phyloP scores from a whole-genome alignment of 164 flowering plant genomes.

The Vitis rupestris region DNA sequence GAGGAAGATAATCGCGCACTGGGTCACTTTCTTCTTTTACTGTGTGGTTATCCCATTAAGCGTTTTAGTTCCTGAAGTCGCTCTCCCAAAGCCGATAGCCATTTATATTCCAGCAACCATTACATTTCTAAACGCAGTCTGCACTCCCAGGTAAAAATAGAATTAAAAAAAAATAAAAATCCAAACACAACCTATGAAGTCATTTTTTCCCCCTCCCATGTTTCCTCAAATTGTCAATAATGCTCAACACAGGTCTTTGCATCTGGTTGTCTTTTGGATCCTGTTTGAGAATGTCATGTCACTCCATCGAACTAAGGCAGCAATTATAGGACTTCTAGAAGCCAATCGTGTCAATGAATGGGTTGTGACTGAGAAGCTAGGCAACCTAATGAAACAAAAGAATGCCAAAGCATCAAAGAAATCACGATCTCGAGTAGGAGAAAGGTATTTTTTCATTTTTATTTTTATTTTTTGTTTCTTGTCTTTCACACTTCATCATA shows the following conservation, averaged over 20 bases:
- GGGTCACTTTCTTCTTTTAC: constrained; percentile 74
- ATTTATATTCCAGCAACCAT: constrained; percentile 63
- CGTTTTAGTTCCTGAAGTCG: constrained; percentile 56
- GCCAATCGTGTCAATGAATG: constrained; percentile 70
- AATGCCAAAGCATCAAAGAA: constrained; percentile 30
- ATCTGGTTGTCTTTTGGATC: constrained; percentile 69
- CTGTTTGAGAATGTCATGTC: constrained; percentile 86
- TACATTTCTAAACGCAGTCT: constrained; percentile 60
- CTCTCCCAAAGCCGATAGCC: constrained; percentile 48
- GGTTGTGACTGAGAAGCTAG: constrained; percentile 80
- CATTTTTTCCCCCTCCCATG: background rate
- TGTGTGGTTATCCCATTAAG: constrained; percentile 58
- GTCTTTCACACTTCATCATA: background rate
- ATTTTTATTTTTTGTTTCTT: too few species aligned
- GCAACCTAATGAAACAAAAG: constrained; percentile 41
- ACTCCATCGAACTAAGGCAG: constrained; percentile 63
- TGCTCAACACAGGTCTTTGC: constrained; percentile 48
- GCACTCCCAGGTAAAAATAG: constrained; percentile 50
- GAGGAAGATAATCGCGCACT: constrained; percentile 69
- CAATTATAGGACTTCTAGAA: constrained; percentile 68
- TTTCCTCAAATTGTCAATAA: too few species aligned
- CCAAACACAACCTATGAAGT: too few species aligned
- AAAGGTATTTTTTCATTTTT: constrained; percentile 29
- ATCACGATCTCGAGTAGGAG: constrained; percentile 28
- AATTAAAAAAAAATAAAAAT: too few species aligned